Evolutionary conservation across 176 grass and related monocot genomes (phyloP).

Genomic region (Phoenix roebelenii): DNA sequence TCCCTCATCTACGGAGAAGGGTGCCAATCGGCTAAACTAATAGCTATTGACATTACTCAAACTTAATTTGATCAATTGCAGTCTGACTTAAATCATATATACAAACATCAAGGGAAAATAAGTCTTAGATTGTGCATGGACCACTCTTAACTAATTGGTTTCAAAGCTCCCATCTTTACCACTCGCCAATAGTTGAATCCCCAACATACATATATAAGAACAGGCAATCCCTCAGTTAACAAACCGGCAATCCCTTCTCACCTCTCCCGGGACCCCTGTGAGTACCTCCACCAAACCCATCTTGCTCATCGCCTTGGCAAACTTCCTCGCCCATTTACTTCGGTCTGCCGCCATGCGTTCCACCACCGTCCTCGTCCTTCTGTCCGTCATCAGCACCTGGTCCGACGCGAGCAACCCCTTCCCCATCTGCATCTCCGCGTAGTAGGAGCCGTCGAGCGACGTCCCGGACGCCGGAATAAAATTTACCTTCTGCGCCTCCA

Average conservation of each 20-base stretch:
- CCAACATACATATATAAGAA: no score
- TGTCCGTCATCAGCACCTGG: slow-evolving; percentile 23
- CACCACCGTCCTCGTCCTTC: slow-evolving; percentile 16
- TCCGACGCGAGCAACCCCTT: slow-evolving; percentile 43
- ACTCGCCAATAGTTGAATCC: no score
- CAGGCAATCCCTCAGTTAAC: no score
- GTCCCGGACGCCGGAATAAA: slow-evolving; percentile 20
- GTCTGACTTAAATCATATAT: no score
- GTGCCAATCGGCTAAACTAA: no score
- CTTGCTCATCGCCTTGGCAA: slow-evolving; percentile 37
- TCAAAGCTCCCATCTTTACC: no score
- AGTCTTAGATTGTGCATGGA: no score
- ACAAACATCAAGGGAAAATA: no score
- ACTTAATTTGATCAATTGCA: no score
- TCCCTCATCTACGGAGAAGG: no score
- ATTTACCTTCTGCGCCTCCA: slow-evolving; percentile 24
- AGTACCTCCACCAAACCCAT: slow-evolving; percentile 37
- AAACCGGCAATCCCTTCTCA: slow-evolving; percentile 4
- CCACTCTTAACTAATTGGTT: no score
- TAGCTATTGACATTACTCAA: no score
- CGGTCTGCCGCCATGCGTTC: slow-evolving; percentile 16
- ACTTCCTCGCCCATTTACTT: slow-evolving; percentile 29
- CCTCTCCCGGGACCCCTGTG: slow-evolving; percentile 12
- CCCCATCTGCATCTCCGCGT: slow-evolving; percentile 21
- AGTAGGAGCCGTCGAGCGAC: slow-evolving; percentile 41